Base-by-base conservation (phyloP, 2,329 filamentous ascomycete species). In the Talaromyces sp. region DNA sequence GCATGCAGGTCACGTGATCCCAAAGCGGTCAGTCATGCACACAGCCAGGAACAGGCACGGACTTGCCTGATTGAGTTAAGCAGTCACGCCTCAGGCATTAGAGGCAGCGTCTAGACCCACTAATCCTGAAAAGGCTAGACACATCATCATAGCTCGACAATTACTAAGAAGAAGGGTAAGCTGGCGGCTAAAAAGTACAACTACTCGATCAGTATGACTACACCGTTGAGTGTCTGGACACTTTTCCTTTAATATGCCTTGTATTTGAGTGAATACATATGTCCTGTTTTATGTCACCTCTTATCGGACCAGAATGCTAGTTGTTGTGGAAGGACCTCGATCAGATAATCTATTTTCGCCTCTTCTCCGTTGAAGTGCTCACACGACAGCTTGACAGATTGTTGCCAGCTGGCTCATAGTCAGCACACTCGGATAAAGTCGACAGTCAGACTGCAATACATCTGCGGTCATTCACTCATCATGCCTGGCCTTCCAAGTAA, bases 401-500 rank as follows among this genome's bases (percentile, higher is more conserved):
- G 21, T 46, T 46, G 42, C 42, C 42, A 46, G 21, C 35, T 62
- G 44, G 21, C 23, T 23, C 37, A 18, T 8, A 21, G 40, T 7
- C 21, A 40, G 54, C 6, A 57, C 21, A 25, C 21, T 42, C 23
- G 42, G 25, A 31, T 25, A 28, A 35, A 28, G 14, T 35, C 46
- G 33, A 54, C 44, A 50, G 9, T 28, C 18, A 28, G 35, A 40
- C 44, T 39, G 37, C 25, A n/a, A 23, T 35, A 21, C 12, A 14
- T 18, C 9, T 18, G 14, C 6, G 48, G 18, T 48, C 2, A 25
- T 5, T 12, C 1, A 25, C 61, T 62, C 71, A 69, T 68, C 65
- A 80, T 80, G 78, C 78, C 78, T 68, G 78, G 78, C 56, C 70
- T 80, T 72, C 78, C 78, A 55, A 72, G 78, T 80, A 72, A 63